A percentile compares a stretch with the other conserved stretches of the same genome.
Conservation (phyloP, 768 basidiomycete genomes). For the Auriscalpium microsporum region DNA sequence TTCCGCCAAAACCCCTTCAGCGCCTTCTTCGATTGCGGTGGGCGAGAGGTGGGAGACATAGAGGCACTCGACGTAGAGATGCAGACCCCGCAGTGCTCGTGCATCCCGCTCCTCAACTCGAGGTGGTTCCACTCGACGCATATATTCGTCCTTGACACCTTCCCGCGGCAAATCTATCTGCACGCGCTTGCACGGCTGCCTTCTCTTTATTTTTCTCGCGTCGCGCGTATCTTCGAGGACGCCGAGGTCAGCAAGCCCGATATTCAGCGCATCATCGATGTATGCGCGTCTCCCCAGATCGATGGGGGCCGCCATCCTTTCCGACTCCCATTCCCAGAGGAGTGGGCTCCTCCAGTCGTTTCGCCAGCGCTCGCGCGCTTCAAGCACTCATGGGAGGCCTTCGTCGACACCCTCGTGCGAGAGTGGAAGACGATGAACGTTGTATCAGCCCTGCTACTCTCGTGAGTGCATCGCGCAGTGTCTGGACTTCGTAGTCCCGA, state of each 20-base stretch:
- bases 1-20: slow-evolving; percentile 14
- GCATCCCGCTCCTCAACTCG: slow-evolving; percentile 9
- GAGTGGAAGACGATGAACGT: slow-evolving; percentile 77
- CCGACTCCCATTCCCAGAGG: slow-evolving; percentile 25
- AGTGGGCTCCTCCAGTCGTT: slow-evolving; percentile 37
- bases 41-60: neutral
- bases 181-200: slow-evolving; percentile 58
- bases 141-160: slow-evolving; percentile 26
- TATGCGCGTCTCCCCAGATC: slow-evolving; percentile 10
- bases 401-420: slow-evolving; percentile 58
- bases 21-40: neutral
- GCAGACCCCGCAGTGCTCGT: slow-evolving; percentile 6
- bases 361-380: slow-evolving; percentile 61
- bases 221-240: slow-evolving; percentile 67
- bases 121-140: slow-evolving; percentile 11
- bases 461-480: neutral
- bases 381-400: slow-evolving; percentile 58
- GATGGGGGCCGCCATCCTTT: neutral
- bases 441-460: slow-evolving; percentile 54
- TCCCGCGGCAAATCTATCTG: slow-evolving; percentile 38
- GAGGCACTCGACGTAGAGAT: slow-evolving; percentile 1
- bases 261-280: slow-evolving; percentile 36
- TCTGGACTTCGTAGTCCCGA: too few relatives aligned
- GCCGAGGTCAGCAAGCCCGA: slow-evolving; percentile 73
- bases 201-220: slow-evolving; percentile 70